Conservation (phyloP, 352 stramenopile genomes). For the Phytophthora sp. region DNA sequence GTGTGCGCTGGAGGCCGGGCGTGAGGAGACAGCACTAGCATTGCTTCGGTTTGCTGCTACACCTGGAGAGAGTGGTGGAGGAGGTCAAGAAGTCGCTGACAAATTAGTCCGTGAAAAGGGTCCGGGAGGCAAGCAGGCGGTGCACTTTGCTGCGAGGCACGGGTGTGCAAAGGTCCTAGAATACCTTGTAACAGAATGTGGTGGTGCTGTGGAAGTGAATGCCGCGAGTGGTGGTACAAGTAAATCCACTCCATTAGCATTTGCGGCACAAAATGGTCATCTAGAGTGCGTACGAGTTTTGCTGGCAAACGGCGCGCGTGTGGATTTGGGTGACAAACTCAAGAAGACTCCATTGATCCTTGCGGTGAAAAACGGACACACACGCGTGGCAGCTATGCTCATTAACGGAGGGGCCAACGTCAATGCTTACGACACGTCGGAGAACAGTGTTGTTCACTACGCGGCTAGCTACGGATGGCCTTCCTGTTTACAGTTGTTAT, state of each 20-base stretch:
- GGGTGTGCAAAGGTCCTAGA: slow-evolving; percentile 51
- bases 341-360: slow-evolving; percentile 82
- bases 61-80: slow-evolving; percentile 27
- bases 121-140: slow-evolving; percentile 53
- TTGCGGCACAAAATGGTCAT: slow-evolving; percentile 65
- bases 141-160: slow-evolving; percentile 62
- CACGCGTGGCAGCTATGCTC: slow-evolving; percentile 50
- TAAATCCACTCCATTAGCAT: slow-evolving; percentile 66
- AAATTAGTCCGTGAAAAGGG: slow-evolving; percentile 58
- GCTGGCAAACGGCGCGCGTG: slow-evolving; percentile 55
- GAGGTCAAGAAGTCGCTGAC: slow-evolving; percentile 50
- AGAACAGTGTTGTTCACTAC: slow-evolving; percentile 82
- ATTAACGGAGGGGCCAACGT: slow-evolving; percentile 78
- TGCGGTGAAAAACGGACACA: slow-evolving; percentile 80
- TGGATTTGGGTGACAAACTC: slow-evolving; percentile 73
- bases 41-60: slow-evolving; percentile 47
- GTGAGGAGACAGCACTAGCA: slow-evolving; percentile 64
- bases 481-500: slow-evolving; percentile 66
- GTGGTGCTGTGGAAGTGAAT: slow-evolving; percentile 59
- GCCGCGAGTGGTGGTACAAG: slow-evolving; percentile 34
- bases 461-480: slow-evolving; percentile 79
- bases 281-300: slow-evolving; percentile 61
- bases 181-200: slow-evolving; percentile 47
- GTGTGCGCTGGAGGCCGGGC: slow-evolving; percentile 46
- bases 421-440: slow-evolving; percentile 76